Evolutionary conservation across 495 filamentous ascomycete species (phyloP), one percentile per base, ranked within the genome.

Genomic region (Lindgomyces ingoldianus): DNA sequence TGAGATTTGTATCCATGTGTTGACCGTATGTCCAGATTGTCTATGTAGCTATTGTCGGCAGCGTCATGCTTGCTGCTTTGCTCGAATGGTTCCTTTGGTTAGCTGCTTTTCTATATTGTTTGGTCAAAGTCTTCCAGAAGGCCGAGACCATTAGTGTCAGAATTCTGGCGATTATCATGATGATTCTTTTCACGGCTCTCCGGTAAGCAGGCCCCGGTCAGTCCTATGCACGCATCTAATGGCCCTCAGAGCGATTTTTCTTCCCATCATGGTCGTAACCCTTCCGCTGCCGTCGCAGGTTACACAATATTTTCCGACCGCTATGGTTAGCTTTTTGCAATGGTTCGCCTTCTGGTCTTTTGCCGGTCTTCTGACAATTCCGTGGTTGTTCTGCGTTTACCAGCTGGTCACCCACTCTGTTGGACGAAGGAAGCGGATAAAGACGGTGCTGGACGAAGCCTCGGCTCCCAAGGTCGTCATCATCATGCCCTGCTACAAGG

Each of bases 281-380:
- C 83, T 98, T 25, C 94, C 94, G 0, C 79, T 98, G 10, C 94
- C 94, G 6, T 69, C 81, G 11, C 80, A 85, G 61, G 79, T 96
- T 47, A 86, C 84, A 0, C 75, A 83, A 57, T 79, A 89, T 61
- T 92, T 93, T 74, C 93, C 94, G 0, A 24, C 69, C 4, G 24
- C 63, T 1, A 81, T 94, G 79, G 87, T 92, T 41, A 72, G 64
- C 19, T 79, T 89, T 49, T 81, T 98, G 18, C 94, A 97, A 73
- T 95, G 91, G 91, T 97, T 97, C 67, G 93, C 92, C 3, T 97
- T 98, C 72, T 96, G 89, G 86, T 83, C 90, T n/a, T 98, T 98
- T 69, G 86, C 93, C 0, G 85, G 81, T 52, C 83, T 98, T 12
- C 77, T 98, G 30, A 89, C 87, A 1, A 80, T 96, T 8, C 94